Percentiles rank a stretch among this genome's conserved stretches.
phyloP scores from a whole-genome alignment of 495 filamentous ascomycete species.

The Hypoxylon crocopeplum region DNA sequence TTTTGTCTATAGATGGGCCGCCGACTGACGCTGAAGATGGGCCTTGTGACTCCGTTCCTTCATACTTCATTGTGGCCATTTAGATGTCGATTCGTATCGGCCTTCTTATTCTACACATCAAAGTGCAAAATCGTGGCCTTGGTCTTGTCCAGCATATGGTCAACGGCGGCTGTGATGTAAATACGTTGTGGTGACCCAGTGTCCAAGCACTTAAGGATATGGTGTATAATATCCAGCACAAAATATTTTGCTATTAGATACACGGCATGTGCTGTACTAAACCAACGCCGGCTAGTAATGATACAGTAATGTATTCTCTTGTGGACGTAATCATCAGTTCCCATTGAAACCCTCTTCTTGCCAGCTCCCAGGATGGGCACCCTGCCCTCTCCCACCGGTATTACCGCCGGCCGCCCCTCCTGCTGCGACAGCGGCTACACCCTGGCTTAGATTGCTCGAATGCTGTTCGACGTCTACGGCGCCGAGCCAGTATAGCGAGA shows the following conservation, averaged over 20 bases:
- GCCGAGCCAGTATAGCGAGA: constrained; percentile 84
- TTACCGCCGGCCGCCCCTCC: constrained; percentile 33
- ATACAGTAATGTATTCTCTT: constrained; percentile 24
- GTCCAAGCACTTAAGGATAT: no score
- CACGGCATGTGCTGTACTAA: constrained; percentile 21
- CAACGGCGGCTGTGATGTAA: background rate
- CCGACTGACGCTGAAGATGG: constrained; percentile 2
- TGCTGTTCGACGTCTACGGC: constrained; percentile 53
- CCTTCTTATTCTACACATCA: background rate
- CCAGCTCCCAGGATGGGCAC: constrained; percentile 41
- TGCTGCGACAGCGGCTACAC: constrained; percentile 42
- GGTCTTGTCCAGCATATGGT: background rate
- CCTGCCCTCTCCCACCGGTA: constrained; percentile 27
- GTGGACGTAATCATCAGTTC: constrained; percentile 30
- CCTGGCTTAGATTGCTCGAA: constrained; percentile 42
- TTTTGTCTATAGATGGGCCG: constrained; percentile 13
- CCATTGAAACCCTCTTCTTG: constrained; percentile 50
- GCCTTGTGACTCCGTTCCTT: constrained; percentile 14
- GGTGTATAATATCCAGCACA: background rate
- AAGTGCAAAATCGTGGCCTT: background rate
- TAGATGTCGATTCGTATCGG: background rate
- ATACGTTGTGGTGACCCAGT: background rate
- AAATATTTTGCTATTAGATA: constrained; percentile 23
- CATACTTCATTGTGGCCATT: background rate
- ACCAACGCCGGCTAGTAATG: constrained; percentile 29